Evolutionary conservation across 768 basidiomycete species (phyloP).

Genomic region (Xanthoconium purpureum): DNA sequence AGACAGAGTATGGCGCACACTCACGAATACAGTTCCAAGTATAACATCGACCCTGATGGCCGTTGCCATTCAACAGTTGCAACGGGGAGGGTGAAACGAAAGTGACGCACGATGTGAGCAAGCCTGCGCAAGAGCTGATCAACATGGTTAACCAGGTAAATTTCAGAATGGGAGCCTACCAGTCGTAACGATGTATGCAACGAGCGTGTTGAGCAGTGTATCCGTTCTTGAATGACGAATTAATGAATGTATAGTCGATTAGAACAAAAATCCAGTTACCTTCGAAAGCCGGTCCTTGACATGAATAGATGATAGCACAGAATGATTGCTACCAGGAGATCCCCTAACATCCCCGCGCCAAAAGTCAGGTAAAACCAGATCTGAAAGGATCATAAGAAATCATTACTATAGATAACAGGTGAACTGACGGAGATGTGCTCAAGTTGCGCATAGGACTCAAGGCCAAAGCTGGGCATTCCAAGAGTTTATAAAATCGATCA

Average conservation of each 20-base stretch:
- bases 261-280: constrained; percentile 28
- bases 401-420: background rate
- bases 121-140: constrained; percentile 33
- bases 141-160: constrained; percentile 12
- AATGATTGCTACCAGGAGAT: constrained; percentile 48
- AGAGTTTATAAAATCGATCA: background rate
- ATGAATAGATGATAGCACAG: constrained; percentile 46
- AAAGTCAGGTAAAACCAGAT: constrained; percentile 51
- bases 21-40: constrained; percentile 40
- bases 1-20: constrained; percentile 1
- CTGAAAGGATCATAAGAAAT: constrained; percentile 30
- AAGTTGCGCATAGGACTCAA: constrained; percentile 37
- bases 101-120: constrained; percentile 34
- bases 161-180: constrained; percentile 30
- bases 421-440: constrained; percentile 38
- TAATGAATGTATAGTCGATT: background rate
- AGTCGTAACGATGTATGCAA: constrained; percentile 53
- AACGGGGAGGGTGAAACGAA: background rate
- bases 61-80: background rate
- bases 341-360: constrained; percentile 45
- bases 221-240: constrained; percentile 40
- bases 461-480: constrained; percentile 33
- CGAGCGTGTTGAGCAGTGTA: constrained; percentile 42
- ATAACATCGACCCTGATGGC: constrained; percentile 42
- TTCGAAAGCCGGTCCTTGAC: constrained; percentile 49